Evolutionary conservation across 1,139 yeast species (phyloP).

Genomic region (Blastobotrys serpentis): DNA sequence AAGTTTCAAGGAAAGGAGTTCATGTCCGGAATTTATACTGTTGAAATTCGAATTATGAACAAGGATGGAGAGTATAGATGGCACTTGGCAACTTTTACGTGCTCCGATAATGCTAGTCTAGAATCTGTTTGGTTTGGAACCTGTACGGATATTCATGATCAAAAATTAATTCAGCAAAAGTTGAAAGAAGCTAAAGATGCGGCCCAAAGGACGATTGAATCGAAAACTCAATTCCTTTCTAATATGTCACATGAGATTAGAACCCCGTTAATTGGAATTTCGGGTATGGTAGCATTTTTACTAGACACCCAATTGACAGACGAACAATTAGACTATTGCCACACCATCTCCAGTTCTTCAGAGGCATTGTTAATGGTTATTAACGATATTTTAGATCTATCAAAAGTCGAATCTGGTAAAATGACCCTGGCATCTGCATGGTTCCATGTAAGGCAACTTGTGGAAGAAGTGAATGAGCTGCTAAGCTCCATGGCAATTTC

Average conservation of each 20-base stretch:
- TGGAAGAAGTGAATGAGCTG: constrained; percentile 77
- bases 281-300: constrained; percentile 94
- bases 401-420: constrained; percentile 81
- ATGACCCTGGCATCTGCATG: constrained; percentile 79
- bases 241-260: constrained; percentile 90
- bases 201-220: constrained; percentile 90
- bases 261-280: constrained; percentile 87
- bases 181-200: constrained; percentile 83
- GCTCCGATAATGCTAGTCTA: constrained; percentile 26
- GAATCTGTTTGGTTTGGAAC: constrained; percentile 38
- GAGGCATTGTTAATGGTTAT: constrained; percentile 74
- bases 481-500: constrained; percentile 78
- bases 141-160: constrained; percentile 38
- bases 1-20: constrained; percentile 23
- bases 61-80: constrained; percentile 34
- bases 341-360: constrained; percentile 75
- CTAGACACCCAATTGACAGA: constrained; percentile 75
- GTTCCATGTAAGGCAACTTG: constrained; percentile 71
- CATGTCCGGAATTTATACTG: constrained; percentile 26
- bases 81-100: constrained; percentile 35
- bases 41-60: constrained; percentile 33
- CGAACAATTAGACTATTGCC: constrained; percentile 78
- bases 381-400: constrained; percentile 77
- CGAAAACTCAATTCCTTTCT: constrained; percentile 86
- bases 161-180: constrained; percentile 50